Evolutionary conservation across 2,329 filamentous ascomycete genomes (phyloP), one percentile per base, ranked within the genome.

Genomic region (Colletotrichum chlorophyti): DNA sequence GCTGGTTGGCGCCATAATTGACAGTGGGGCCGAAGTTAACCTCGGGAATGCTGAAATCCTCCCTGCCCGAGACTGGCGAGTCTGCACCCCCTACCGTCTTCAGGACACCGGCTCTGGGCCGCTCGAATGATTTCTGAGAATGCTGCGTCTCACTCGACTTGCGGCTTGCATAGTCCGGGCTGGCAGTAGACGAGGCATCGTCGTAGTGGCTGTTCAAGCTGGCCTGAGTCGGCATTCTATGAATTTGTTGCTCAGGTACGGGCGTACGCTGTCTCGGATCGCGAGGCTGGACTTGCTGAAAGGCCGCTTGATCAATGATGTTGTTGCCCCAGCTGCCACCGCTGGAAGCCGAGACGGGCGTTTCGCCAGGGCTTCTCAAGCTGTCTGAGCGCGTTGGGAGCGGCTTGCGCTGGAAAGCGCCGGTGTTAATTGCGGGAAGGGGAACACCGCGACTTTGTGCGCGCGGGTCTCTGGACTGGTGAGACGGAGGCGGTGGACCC

Each of bases 11-110:
- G 29, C 69, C 74, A 55, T 92, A 89, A 59, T 90, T 88, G 65
- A 91, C 76, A 0, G 93, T 97, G 6, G 89, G 91, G 0, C 94
- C 94, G 74, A 97, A 97, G 71, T 97, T 88, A 62, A 97, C 84
- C 5, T 82, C 76, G 1, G 91, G 91, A 60, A 96, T 86, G 54
- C 85, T 81, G 21, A 83, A 79, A 37, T 54, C 58, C 35, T 61
- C 58, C 53, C 37, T 49, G 31, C 11, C 35, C 8, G 40, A 65
- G 24, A 52, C 62, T 32, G 66, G 66, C 7, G 66, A 66, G 2
- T 77, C 74, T 4, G 68, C 66, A n/a, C 79, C 78, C 4, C 91
- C 93, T 10, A 93, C 87, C 2, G 90, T 92, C 70, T 89, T 93
- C 69, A 94, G 78, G 6, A 93, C 87, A 45, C 93, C 93, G 63